Conservation (phyloP, 441 rosid species). For the Hypseocharis bilobata region DNA sequence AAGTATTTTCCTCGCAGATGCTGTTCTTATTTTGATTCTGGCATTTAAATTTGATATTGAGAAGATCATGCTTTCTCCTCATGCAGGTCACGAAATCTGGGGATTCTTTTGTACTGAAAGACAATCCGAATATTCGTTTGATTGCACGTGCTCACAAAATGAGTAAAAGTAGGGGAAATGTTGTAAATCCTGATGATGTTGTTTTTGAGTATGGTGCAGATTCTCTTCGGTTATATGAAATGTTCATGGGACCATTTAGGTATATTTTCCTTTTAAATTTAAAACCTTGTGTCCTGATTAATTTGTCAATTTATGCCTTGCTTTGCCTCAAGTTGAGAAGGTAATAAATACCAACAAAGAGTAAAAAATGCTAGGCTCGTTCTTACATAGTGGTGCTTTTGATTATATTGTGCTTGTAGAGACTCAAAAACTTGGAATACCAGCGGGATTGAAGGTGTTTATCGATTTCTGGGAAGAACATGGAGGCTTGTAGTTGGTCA, state of each 20-base stretch:
- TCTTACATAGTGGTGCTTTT: slow-evolving; percentile 2
- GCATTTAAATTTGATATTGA: slow-evolving; percentile 9
- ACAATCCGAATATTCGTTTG: slow-evolving; percentile 46
- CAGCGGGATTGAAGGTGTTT: slow-evolving; percentile 89
- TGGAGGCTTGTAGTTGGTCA: slow-evolving; percentile 83
- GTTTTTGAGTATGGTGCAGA: slow-evolving; percentile 80
- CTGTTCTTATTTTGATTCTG: not conserved
- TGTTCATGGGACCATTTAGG: slow-evolving; percentile 99
- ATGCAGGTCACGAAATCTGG: slow-evolving; percentile 64
- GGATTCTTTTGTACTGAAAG: slow-evolving; percentile 67
- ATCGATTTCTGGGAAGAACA: slow-evolving; percentile 75
- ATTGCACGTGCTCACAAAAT: slow-evolving; percentile 76
- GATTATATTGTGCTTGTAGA: slow-evolving; percentile 36
- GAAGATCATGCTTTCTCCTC: slow-evolving; percentile 10
- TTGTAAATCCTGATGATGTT: slow-evolving; percentile 93
- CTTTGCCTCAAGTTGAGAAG: not conserved
- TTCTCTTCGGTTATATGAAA: slow-evolving; percentile 86
- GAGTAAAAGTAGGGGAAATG: slow-evolving; percentile 98
- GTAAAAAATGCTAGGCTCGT: not conserved
- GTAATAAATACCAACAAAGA: not conserved
- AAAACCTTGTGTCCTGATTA: not conserved
- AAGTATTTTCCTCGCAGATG: slow-evolving; percentile 37
- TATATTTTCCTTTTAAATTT: slow-evolving; percentile 19
- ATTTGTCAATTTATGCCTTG: not conserved
- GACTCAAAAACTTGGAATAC: slow-evolving; percentile 95